These are phyloP conservation scores for Hyaloraphidium curvatum DNA, from an alignment of 192 early-diverging fungal species.

Conservation along the genomic window DNA sequence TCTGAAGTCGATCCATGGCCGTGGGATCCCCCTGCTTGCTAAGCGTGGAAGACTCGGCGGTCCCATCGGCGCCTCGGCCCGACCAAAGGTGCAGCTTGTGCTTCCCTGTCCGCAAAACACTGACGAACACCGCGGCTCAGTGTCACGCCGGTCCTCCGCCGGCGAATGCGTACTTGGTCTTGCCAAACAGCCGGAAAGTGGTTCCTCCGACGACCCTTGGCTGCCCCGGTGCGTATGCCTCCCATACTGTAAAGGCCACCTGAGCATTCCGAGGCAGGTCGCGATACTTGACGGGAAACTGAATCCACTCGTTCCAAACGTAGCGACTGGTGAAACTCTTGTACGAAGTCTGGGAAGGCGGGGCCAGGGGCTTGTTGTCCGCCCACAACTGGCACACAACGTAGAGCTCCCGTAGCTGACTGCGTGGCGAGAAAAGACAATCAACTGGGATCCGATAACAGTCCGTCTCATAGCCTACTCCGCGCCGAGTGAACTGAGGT, in stretches of 20 bases:
- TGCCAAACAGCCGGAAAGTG: conserved; percentile 61
- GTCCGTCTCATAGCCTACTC: neutral
- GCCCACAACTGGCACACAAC: conserved; percentile 45
- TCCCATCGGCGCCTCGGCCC: conserved; percentile 41
- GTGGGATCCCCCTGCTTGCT: conserved; percentile 26
- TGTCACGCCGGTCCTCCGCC: conserved; percentile 5
- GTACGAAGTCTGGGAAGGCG: conserved; percentile 43
- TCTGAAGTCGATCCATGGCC: conserved; percentile 74
- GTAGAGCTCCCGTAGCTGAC: conserved; percentile 33
- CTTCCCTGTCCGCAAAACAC: conserved; percentile 68
- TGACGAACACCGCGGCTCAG: conserved; percentile 10
- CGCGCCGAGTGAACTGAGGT: too few relatives aligned
- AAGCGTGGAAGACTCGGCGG: conserved; percentile 27
- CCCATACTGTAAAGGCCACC: conserved; percentile 61
- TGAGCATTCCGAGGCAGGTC: conserved; percentile 58
- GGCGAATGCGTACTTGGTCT: conserved; percentile 34
- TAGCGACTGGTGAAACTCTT: conserved; percentile 27
- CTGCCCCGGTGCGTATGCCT: conserved; percentile 51
- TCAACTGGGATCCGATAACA: neutral
- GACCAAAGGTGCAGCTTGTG: conserved; percentile 59
- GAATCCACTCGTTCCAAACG: conserved; percentile 89
- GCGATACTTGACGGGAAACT: conserved; percentile 66
- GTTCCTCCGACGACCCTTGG: conserved; percentile 53
- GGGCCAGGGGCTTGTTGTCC: conserved; percentile 42
- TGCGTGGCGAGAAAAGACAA: conserved; percentile 17